A percentile compares a stretch with the other conserved stretches of the same genome.
These are phyloP conservation scores for Phytophthora pisi DNA, from an alignment of 352 stramenopile species.

Conservation along the genomic window DNA sequence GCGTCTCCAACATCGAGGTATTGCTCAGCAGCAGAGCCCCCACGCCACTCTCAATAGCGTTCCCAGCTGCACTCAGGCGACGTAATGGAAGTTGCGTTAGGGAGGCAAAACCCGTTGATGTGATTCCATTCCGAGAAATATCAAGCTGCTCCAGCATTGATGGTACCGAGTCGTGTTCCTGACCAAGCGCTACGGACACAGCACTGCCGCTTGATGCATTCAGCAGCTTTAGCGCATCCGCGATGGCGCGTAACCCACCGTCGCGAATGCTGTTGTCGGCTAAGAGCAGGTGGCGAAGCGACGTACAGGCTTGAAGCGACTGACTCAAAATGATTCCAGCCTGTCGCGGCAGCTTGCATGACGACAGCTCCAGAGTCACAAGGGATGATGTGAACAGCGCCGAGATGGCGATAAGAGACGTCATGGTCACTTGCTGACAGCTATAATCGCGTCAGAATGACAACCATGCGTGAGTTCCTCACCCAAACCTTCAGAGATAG, in stretches of 20 bases:
- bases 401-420: constrained; percentile 57
- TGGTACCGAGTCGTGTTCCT: neutral
- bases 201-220: constrained; percentile 16
- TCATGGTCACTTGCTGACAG: constrained; percentile 62
- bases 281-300: constrained; percentile 42
- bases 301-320: constrained; percentile 43
- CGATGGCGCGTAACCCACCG: constrained; percentile 53
- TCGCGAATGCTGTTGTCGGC: constrained; percentile 63
- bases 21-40: constrained; percentile 32
- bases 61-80: constrained; percentile 33
- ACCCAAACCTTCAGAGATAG: neutral
- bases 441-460: constrained; percentile 11
- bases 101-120: constrained; percentile 34
- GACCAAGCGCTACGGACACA: constrained; percentile 1
- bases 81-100: constrained; percentile 33
- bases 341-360: constrained; percentile 55
- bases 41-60: constrained; percentile 44
- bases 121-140: constrained; percentile 55
- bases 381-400: constrained; percentile 43
- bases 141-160: constrained; percentile 47
- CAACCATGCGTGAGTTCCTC: neutral
- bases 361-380: constrained; percentile 53
- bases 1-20: constrained; percentile 23
- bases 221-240: constrained; percentile 45
- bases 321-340: constrained; percentile 68